Evolutionary conservation across 805 yeast genomes (phyloP).

Genomic region (Wickerhamomyces chambardii): DNA sequence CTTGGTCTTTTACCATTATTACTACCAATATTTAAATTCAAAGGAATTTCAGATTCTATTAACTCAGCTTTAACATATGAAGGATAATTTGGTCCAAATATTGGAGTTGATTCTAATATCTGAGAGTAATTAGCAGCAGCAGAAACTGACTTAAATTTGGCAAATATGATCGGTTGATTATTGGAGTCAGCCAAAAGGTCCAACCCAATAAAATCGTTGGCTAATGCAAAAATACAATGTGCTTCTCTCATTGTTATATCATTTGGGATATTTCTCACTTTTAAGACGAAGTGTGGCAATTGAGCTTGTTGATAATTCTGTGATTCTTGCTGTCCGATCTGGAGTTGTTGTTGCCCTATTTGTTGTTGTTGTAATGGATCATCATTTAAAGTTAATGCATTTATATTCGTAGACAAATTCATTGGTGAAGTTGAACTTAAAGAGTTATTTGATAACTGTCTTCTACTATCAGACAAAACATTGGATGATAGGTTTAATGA

Average conservation of each 20-base stretch:
- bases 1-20: slow-evolving; percentile 39
- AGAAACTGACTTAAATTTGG: slow-evolving; percentile 34
- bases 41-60: slow-evolving; percentile 20
- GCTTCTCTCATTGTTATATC: slow-evolving; percentile 65
- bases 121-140: slow-evolving; percentile 34
- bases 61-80: slow-evolving; percentile 30
- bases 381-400: background rate
- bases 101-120: slow-evolving; percentile 28
- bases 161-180: slow-evolving; percentile 28
- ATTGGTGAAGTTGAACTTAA: background rate
- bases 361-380: slow-evolving; percentile 1
- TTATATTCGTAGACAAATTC: background rate
- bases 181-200: slow-evolving; percentile 32
- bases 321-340: slow-evolving; percentile 2
- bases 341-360: slow-evolving; percentile 3
- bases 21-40: slow-evolving; percentile 10
- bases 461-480: background rate
- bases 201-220: slow-evolving; percentile 48
- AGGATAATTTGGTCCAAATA: slow-evolving; percentile 41
- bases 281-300: slow-evolving; percentile 21
- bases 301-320: slow-evolving; percentile 4
- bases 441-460: no score
- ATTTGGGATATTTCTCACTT: slow-evolving; percentile 48
- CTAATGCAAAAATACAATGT: slow-evolving; percentile 55
- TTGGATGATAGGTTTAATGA: background rate